phyloP scores from a whole-genome alignment of 306 rosid genomes.

The Fragaria vesca region DNA sequence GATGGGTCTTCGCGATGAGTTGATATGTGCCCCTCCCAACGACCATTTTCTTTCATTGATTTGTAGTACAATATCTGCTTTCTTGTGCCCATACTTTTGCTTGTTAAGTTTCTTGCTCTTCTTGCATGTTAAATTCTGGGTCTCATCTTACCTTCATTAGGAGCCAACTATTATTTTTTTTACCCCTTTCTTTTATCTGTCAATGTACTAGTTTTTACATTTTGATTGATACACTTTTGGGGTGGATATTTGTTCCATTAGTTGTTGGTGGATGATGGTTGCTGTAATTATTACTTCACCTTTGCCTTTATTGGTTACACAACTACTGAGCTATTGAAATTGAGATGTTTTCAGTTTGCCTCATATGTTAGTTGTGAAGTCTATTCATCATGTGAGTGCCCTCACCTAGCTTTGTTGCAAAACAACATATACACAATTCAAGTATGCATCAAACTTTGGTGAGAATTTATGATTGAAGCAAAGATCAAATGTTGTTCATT shows the following conservation, averaged over 20 bases:
- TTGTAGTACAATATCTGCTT: slow-evolving; percentile 23
- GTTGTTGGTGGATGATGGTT: slow-evolving; percentile 23
- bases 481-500: neutral
- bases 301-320: slow-evolving; percentile 5
- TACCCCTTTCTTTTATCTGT: neutral
- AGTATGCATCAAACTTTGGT: slow-evolving; percentile 15
- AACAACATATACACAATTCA: neutral
- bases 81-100: slow-evolving; percentile 14
- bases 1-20: slow-evolving; percentile 26
- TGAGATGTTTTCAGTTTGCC: slow-evolving; percentile 26
- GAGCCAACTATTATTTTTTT: slow-evolving; percentile 20
- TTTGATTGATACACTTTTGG: slow-evolving; percentile 19
- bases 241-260: slow-evolving; percentile 28
- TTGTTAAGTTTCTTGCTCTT: slow-evolving; percentile 20
- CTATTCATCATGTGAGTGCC: slow-evolving; percentile 27
- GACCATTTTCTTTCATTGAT: neutral
- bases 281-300: slow-evolving; percentile 33
- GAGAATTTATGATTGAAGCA: slow-evolving; percentile 23
- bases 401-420: slow-evolving; percentile 20
- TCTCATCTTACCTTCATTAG: slow-evolving; percentile 12
- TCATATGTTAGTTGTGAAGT: slow-evolving; percentile 36
- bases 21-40: slow-evolving; percentile 9
- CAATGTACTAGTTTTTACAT: slow-evolving; percentile 18
- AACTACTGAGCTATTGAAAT: slow-evolving; percentile 27
- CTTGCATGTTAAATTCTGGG: slow-evolving; percentile 27